phyloP scores from a whole-genome alignment of 257 asterid species.

The Capsicum rhomboideum region DNA sequence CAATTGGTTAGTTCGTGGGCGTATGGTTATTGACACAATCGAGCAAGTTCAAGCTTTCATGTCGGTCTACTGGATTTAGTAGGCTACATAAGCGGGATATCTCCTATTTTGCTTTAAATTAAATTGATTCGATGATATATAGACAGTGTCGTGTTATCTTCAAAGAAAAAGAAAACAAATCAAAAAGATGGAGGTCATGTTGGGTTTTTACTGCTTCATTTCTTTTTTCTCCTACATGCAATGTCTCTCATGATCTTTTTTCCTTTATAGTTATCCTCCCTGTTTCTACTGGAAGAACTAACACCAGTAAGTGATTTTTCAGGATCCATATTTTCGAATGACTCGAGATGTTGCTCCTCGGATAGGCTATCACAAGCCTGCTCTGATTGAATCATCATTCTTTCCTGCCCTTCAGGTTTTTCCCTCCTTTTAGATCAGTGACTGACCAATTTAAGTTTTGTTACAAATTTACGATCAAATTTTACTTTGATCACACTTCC shows the following conservation, averaged over 20 bases:
- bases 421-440: neutral
- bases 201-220: neutral
- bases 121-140: neutral
- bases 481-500: neutral
- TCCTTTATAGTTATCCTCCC: neutral
- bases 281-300: neutral
- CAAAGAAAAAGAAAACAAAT: neutral
- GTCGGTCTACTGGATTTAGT: neutral
- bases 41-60: neutral
- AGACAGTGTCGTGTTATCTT: neutral
- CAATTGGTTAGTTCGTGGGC: neutral
- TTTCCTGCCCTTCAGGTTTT: conserved; percentile 97
- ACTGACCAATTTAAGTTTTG: neutral
- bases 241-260: neutral
- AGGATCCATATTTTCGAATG: conserved; percentile 99
- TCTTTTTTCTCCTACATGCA: neutral
- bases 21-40: neutral
- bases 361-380: conserved; percentile 81
- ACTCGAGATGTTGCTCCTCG: conserved; percentile 99
- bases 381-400: conserved; percentile 85
- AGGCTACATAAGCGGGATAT: neutral
- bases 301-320: conserved; percentile 9
- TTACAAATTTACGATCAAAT: neutral
- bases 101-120: neutral
- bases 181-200: neutral